Percentiles rank a stretch among this genome's conserved stretches.
Evolutionary conservation across 2,329 filamentous ascomycete genomes (phyloP).

Genomic region (Ophiosphaerella korrae): DNA sequence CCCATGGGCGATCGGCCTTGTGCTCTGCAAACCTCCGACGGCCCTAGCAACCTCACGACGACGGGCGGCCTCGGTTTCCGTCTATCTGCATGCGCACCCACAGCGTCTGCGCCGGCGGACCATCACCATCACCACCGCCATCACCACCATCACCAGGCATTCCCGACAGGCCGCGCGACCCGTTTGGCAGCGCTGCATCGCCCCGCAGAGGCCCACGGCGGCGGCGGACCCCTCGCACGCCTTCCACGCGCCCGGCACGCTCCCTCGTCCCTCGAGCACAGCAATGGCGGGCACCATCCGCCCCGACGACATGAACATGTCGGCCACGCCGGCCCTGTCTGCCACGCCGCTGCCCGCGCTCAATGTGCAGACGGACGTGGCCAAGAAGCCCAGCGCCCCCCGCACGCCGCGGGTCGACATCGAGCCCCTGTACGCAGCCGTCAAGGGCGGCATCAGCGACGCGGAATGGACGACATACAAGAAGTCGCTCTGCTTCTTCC

Average conservation of each 20-base stretch:
- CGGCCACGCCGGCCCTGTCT: slow-evolving; percentile 41
- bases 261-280: slow-evolving; percentile 13
- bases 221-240: slow-evolving; percentile 13
- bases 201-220: slow-evolving; percentile 8
- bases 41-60: slow-evolving; percentile 28
- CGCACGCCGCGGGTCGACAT: slow-evolving; percentile 64
- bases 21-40: no score
- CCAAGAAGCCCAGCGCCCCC: slow-evolving; percentile 55
- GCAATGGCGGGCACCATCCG: slow-evolving; percentile 47
- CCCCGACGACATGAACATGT: slow-evolving; percentile 44
- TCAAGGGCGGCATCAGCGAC: slow-evolving; percentile 64
- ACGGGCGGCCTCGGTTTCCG: slow-evolving; percentile 15
- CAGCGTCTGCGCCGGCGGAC: slow-evolving; percentile 10
- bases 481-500: slow-evolving; percentile 61
- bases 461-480: slow-evolving; percentile 65
- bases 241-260: slow-evolving; percentile 12
- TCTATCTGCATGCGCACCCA: slow-evolving; percentile 25
- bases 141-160: slow-evolving; percentile 14
- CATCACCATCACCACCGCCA: slow-evolving; percentile 13
- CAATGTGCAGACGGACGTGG: slow-evolving; percentile 48
- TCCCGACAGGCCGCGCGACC: slow-evolving; percentile 19
- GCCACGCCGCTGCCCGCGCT: slow-evolving; percentile 41
- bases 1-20: no score
- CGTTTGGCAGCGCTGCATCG: not conserved
- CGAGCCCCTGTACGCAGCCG: slow-evolving; percentile 65